Percentiles rank a stretch among this genome's conserved stretches.
phyloP scores from a whole-genome alignment of 164 flowering plant species.

The Magnolia sinica region DNA sequence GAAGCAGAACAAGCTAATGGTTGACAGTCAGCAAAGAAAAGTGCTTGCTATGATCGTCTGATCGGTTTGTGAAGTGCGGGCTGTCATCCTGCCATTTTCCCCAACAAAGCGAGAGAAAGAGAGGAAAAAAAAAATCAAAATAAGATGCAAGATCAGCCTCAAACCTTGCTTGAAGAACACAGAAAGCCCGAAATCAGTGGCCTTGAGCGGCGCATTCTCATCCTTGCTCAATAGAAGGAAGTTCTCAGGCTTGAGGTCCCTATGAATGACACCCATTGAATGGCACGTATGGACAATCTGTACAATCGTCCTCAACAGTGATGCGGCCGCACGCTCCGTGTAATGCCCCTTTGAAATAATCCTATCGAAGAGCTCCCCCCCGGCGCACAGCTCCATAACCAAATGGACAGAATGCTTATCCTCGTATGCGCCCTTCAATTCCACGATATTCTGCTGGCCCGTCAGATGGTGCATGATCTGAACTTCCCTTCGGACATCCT shows the following conservation, averaged over 20 bases:
- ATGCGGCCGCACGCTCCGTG: conserved; percentile 32
- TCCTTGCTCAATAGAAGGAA: conserved; percentile 30
- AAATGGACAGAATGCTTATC: conserved; percentile 68
- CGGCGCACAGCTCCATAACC: conserved; percentile 84
- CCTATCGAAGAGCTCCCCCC: conserved; percentile 62
- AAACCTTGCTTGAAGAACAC: conserved; percentile 36
- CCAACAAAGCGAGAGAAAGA: not conserved
- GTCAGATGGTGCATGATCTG: conserved; percentile 77
- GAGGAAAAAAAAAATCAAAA: not conserved
- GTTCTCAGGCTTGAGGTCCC: conserved; percentile 43
- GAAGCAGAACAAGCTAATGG: too few relatives aligned
- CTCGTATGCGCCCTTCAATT: conserved; percentile 73
- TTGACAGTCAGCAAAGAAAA: too few relatives aligned
- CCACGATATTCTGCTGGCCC: conserved; percentile 72
- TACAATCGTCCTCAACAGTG: conserved; percentile 15
- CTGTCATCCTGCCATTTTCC: too few relatives aligned
- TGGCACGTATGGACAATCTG: conserved; percentile 33
- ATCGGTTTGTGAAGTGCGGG: too few relatives aligned
- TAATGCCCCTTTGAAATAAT: conserved; percentile 36
- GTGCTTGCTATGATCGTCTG: too few relatives aligned
- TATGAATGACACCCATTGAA: conserved; percentile 36
- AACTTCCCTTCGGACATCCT: conserved; percentile 72
- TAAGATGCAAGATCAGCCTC: not conserved
- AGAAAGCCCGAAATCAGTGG: conserved; percentile 37
- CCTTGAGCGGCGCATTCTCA: conserved; percentile 34